A percentile compares a stretch with the other conserved stretches of the same genome.
phyloP scores from a whole-genome alignment of 139 green algal genomes.

The Chlamydomonas eustigma region DNA sequence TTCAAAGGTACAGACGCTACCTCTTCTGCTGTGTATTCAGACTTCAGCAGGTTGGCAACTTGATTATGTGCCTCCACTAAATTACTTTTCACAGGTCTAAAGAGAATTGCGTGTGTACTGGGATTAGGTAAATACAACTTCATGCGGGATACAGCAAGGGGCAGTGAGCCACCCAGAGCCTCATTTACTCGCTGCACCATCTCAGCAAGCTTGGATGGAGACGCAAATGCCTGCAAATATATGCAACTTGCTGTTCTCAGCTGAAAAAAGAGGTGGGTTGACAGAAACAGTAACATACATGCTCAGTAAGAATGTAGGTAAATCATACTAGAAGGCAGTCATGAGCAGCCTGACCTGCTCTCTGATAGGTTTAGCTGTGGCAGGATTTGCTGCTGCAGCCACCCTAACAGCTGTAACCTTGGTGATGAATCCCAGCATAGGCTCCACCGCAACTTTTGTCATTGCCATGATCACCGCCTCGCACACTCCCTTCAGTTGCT shows the following conservation, averaged over 20 bases:
- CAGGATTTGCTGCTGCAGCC: constrained; percentile 28
- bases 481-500: constrained; percentile 83
- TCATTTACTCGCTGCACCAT: constrained; percentile 74
- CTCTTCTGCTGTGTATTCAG: constrained; percentile 50
- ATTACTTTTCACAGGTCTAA: constrained; percentile 90
- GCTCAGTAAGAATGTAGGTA: no score
- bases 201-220: constrained; percentile 69
- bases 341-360: constrained; percentile 55
- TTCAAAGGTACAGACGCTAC: constrained; percentile 31
- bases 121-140: constrained; percentile 78
- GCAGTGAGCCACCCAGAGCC: constrained; percentile 62
- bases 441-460: constrained; percentile 90
- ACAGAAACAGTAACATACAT: no score
- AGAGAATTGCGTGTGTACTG: constrained; percentile 74
- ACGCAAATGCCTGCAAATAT: constrained; percentile 88
- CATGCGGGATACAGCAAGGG: constrained; percentile 63
- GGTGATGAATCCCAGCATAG: constrained; percentile 84
- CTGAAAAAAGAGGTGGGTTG: no score
- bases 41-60: constrained; percentile 67
- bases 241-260: no score
- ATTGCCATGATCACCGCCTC: constrained; percentile 92
- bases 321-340: not conserved
- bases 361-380: constrained; percentile 42
- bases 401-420: constrained; percentile 64
- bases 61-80: constrained; percentile 91